Base-by-base conservation (phyloP, 345 rosid species). In the Psidium guajava region DNA sequence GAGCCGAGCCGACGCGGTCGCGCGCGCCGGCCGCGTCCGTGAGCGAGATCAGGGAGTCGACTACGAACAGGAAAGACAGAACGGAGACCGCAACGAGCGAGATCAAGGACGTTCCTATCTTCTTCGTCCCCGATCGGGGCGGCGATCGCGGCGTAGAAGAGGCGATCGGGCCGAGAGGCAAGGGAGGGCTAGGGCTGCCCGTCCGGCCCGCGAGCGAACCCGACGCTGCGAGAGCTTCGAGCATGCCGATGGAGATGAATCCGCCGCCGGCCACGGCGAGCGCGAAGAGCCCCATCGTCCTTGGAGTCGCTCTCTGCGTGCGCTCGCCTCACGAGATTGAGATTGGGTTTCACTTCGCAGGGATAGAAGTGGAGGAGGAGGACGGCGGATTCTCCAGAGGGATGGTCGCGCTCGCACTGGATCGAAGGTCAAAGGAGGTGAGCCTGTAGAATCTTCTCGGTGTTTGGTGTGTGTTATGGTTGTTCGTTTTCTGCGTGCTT, bases 1-100 rank as follows among this genome's bases (percentile, higher is more conserved):
- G 89, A 87, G 88, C 91, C 5, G 91, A 92, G 28, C 98, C 98
- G 83, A 97, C 90, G 84, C 92, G 87, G 86, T 97, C 98, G 1
- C 55, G 77, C 12, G 93, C 90, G 80, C 83, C 69, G 86, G 91
- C 24, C 40, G 98, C 95, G 83, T 88, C 86, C 83, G 93, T 89
- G 82, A 92, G 74, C 24, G 98, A 94, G 85, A 90, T 84, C 53
- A 94, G 82, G 11, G 98, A 90, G 90, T 94, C 92, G 20, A 88
- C 53, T 24, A 92, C 83, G 64, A 91, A 90, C 85, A 94, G 90
- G 85, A 89, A 82, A 15, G 98, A 93, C 84, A 96, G 82, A 53
- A 89, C 53, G 53, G 53, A 83, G 27, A 88, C 86, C 61, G 87
- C 47, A 28, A 88, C 55, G 84, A 86, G 90, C 28, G 83, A 81